phyloP scores from a whole-genome alignment of 176 grass and related monocot genomes.

The Chrysopogon serrulatus region DNA sequence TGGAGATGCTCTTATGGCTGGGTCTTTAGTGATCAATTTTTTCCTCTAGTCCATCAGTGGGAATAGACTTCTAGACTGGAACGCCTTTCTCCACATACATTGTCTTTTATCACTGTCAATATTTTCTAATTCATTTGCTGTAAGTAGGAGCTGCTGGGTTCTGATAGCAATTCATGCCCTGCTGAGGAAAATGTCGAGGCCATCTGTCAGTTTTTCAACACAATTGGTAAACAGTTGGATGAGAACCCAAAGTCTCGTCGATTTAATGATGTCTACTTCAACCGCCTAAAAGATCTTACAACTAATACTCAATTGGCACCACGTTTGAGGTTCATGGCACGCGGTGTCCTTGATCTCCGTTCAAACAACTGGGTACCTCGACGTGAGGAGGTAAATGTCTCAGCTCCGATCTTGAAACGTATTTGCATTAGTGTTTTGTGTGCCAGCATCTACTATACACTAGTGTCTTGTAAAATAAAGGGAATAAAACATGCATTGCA shows the following conservation, averaged over 20 bases:
- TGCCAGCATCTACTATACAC: too few species aligned
- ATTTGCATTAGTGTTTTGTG: too few species aligned
- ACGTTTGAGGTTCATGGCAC: slow-evolving; percentile 57
- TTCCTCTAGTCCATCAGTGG: neutral
- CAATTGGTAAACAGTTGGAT: slow-evolving; percentile 63
- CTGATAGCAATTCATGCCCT: slow-evolving; percentile 52
- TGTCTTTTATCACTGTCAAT: neutral
- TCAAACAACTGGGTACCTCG: slow-evolving; percentile 59
- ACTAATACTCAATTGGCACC: slow-evolving; percentile 37
- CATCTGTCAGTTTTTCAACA: slow-evolving; percentile 64
- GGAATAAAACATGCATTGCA: too few species aligned
- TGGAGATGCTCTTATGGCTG: too few species aligned
- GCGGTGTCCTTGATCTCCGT: slow-evolving; percentile 51
- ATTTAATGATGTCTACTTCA: slow-evolving; percentile 59
- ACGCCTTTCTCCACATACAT: neutral
- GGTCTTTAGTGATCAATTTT: neutral
- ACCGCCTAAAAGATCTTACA: slow-evolving; percentile 45
- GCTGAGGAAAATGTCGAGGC: slow-evolving; percentile 72
- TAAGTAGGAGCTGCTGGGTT: slow-evolving; percentile 59
- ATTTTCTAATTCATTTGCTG: slow-evolving; percentile 5
- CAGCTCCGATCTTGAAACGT: neutral
- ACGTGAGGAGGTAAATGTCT: slow-evolving; percentile 55
- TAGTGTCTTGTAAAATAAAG: too few species aligned
- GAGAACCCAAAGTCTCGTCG: slow-evolving; percentile 46
- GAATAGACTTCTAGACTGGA: neutral